These are phyloP conservation scores for Royoungia palumana DNA, from an alignment of 768 basidiomycete genomes.

Conservation along the genomic window DNA sequence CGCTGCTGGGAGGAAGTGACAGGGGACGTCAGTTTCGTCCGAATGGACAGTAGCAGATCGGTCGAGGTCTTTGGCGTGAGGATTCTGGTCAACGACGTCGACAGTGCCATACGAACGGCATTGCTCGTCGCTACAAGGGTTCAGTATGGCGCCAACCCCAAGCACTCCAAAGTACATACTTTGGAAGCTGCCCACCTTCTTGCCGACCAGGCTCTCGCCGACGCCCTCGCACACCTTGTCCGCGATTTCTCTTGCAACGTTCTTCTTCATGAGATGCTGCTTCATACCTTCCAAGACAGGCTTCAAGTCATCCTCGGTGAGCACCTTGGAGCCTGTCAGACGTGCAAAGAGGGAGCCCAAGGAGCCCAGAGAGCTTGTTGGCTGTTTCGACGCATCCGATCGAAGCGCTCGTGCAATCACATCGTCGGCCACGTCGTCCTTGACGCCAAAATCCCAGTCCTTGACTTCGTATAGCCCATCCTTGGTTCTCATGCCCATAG, in stretches of 20 bases:
- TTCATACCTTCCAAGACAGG: conserved; percentile 94
- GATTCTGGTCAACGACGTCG: conserved; percentile 85
- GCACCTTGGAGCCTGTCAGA: conserved; percentile 78
- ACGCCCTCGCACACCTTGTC: conserved; percentile 94
- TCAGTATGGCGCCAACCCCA: conserved; percentile 1
- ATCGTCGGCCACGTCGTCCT: conserved; percentile 43
- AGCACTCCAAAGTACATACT: conserved; percentile 47
- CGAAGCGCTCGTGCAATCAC: conserved; percentile 60
- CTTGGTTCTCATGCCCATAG: conserved; percentile 70
- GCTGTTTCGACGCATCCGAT: conserved; percentile 34
- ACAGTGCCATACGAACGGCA: conserved; percentile 80
- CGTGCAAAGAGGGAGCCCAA: conserved; percentile 81
- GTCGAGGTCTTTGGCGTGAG: conserved; percentile 96
- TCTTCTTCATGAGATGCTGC: conserved; percentile 97
- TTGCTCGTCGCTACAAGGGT: conserved; percentile 65
- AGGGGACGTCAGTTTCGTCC: conserved; percentile 77
- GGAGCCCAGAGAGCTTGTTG: conserved; percentile 52
- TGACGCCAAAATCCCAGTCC: conserved; percentile 78
- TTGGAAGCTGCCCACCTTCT: conserved; percentile 86
- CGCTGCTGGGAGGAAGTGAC: conserved; percentile 73
- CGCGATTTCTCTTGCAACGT: conserved; percentile 93
- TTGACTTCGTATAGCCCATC: conserved; percentile 75
- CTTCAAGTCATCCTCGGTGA: conserved; percentile 78
- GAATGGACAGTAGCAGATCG: conserved; percentile 91
- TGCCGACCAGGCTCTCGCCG: conserved; percentile 85